Base-by-base conservation (phyloP, 495 filamentous ascomycete genomes). In the Bacidia gigantensis region DNA sequence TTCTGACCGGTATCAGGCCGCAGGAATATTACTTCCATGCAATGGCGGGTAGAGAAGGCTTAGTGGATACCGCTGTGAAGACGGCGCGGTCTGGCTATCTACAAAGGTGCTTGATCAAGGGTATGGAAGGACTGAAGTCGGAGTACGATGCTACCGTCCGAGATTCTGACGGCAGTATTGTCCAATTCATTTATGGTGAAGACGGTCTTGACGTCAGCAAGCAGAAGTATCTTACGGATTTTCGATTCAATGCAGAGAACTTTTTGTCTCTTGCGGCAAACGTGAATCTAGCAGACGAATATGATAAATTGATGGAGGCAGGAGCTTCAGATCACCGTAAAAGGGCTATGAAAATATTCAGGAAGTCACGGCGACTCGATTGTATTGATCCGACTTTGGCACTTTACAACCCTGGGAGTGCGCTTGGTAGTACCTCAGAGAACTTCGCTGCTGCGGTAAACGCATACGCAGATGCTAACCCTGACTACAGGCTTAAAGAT, bases 11-110 rank as follows among this genome's bases (percentile, higher is more conserved):
- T 50, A 86, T 99, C 52, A 81, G 90, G 52, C 93, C 93, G 23
- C 93, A 99, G 64, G 93, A 97, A 65, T 97, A 93, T 66, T 99
- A 87, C 68, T 99, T 99, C 77, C 93, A 99, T 78, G 86, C 90
- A 63, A 99, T 99, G 93, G 90, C 90, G 59, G 93, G 93, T 63
- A 80, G 93, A 67, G 93, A 99, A 72, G 93, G 93, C 72, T 72
- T 99, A 59, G 97, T 99, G 68, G 93, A 99, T 77, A 99, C 93
- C 39, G 93, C 93, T 52, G 93, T 99, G 59, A 99, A 99, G 71
- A 99, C 93, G 3, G 90, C 89, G 35, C 79, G 90, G 58, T 96
- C 89, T 35, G 93, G 93, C 60, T 99, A 99, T 63, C 69, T 99
- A 54, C 93, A 99, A 65, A 84, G 93, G 64, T 99, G 93, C 75